Evolutionary conservation across 306 rosid species (phyloP).

Genomic region (Rosa persica): DNA sequence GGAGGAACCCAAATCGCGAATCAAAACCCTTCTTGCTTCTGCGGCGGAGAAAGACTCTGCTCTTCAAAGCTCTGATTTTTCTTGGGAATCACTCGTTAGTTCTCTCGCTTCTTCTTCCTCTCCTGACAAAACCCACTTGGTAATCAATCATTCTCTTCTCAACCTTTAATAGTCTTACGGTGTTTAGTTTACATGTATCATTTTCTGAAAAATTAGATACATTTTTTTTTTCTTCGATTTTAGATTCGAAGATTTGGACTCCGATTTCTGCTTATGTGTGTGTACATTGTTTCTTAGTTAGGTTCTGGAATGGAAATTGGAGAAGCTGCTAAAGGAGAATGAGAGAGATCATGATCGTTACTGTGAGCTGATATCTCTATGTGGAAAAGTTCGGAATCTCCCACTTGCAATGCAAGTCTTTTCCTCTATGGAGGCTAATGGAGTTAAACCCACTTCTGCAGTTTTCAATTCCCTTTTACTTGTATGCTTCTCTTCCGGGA

Average conservation of each 20-base stretch:
- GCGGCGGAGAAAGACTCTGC: not conserved
- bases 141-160: slow-evolving; percentile 14
- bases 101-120: slow-evolving; percentile 45
- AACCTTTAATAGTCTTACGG: not conserved
- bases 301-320: slow-evolving; percentile 79
- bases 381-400: slow-evolving; percentile 47
- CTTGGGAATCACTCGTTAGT: slow-evolving; percentile 39
- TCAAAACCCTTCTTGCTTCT: slow-evolving; percentile 40
- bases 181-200: too few relatives aligned
- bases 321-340: slow-evolving; percentile 50
- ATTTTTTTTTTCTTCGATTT: too few relatives aligned
- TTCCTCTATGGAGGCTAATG: slow-evolving; percentile 58
- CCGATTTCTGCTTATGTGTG: not conserved
- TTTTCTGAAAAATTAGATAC: too few relatives aligned
- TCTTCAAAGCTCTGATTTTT: slow-evolving; percentile 31
- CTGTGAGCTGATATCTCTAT: slow-evolving; percentile 51
- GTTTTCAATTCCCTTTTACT: slow-evolving; percentile 63
- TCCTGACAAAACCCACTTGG: slow-evolving; percentile 51
- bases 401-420: slow-evolving; percentile 55
- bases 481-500: slow-evolving; percentile 54
- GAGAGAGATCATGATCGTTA: slow-evolving; percentile 40
- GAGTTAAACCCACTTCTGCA: slow-evolving; percentile 49
- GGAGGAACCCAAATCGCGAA: slow-evolving; percentile 37
- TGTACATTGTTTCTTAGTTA: slow-evolving; percentile 26
- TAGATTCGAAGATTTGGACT: too few relatives aligned